Evolutionary conservation across 192 early-diverging fungal genomes (phyloP).

Genomic region (Gamsiella multidivaricata): DNA sequence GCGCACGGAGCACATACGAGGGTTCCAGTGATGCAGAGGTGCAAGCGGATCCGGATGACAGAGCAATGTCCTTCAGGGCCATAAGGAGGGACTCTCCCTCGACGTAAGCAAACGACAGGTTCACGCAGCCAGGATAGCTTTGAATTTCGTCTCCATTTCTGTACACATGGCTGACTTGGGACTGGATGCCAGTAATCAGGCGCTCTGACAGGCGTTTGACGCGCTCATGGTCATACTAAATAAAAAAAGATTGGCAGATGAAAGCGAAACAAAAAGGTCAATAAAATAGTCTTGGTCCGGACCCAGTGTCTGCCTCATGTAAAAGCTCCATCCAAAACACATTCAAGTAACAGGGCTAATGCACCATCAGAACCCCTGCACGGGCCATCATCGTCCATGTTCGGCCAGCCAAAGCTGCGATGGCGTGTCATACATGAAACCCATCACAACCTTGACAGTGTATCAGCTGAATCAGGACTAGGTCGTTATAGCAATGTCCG

Average conservation of each 20-base stretch:
- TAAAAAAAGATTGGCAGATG: not conserved
- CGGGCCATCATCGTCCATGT: constrained; percentile 56
- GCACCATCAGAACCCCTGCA: constrained; percentile 70
- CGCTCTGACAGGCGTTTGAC: constrained; percentile 79
- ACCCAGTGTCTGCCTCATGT: too few species aligned
- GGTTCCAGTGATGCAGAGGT: constrained; percentile 97
- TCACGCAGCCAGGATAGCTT: constrained; percentile 92
- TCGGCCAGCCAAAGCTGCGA: constrained; percentile 4
- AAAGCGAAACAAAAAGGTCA: too few species aligned
- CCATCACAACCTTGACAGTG: not conserved
- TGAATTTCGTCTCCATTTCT: constrained; percentile 88
- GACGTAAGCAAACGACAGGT: constrained; percentile 95
- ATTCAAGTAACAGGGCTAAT: not conserved
- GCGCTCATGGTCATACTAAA: constrained; percentile 82
- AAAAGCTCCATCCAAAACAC: too few species aligned
- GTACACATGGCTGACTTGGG: constrained; percentile 81
- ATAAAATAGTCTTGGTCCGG: too few species aligned
- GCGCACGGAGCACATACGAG: constrained; percentile 93
- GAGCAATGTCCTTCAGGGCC: constrained; percentile 97
- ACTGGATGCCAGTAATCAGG: constrained; percentile 83
- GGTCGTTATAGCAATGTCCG: constrained; percentile 41
- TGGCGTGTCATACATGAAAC: too few species aligned
- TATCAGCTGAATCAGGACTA: constrained; percentile 27
- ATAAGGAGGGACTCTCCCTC: constrained; percentile 98
- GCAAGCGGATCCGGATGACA: constrained; percentile 95